Conservation (phyloP, 2,329 filamentous ascomycete genomes). For the Ophiostoma ulmi region DNA sequence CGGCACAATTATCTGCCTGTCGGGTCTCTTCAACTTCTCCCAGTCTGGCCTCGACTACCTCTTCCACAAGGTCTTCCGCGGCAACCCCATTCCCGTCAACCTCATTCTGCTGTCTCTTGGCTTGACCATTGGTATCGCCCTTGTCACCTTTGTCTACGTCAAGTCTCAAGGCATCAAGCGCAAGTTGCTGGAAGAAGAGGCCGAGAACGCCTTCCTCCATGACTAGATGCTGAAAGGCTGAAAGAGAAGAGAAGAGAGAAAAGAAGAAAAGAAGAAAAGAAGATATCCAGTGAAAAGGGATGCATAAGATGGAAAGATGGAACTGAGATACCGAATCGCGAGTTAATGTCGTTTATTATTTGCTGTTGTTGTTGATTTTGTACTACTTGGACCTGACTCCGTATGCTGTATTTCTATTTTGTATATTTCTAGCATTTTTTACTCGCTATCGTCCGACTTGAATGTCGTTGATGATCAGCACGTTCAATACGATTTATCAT, state of each 20-base stretch:
- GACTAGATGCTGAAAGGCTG: neutral
- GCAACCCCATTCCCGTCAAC: constrained; percentile 74
- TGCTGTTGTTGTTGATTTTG: neutral
- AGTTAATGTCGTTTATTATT: neutral
- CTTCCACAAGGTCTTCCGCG: constrained; percentile 65
- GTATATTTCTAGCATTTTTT: neutral
- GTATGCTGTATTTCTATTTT: neutral
- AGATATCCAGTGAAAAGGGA: neutral
- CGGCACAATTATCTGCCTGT: constrained; percentile 79
- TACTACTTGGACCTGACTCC: neutral
- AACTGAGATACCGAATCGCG: neutral
- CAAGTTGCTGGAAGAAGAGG: constrained; percentile 34
- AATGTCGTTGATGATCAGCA: neutral
- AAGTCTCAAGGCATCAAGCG: constrained; percentile 37
- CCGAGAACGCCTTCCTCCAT: constrained; percentile 30
- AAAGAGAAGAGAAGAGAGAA: neutral
- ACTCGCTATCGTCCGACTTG: neutral
- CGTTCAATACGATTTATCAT: neutral
- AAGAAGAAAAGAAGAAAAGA: neutral
- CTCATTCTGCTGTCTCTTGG: constrained; percentile 58
- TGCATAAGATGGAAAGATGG: neutral
- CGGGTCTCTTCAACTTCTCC: constrained; percentile 76
- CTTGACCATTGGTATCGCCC: constrained; percentile 55
- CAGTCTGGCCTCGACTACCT: constrained; percentile 75
- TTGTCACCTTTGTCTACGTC: constrained; percentile 62